Evolutionary conservation across 2,329 filamentous ascomycete species (phyloP).

Genomic region (Alternaria triticimaculans): DNA sequence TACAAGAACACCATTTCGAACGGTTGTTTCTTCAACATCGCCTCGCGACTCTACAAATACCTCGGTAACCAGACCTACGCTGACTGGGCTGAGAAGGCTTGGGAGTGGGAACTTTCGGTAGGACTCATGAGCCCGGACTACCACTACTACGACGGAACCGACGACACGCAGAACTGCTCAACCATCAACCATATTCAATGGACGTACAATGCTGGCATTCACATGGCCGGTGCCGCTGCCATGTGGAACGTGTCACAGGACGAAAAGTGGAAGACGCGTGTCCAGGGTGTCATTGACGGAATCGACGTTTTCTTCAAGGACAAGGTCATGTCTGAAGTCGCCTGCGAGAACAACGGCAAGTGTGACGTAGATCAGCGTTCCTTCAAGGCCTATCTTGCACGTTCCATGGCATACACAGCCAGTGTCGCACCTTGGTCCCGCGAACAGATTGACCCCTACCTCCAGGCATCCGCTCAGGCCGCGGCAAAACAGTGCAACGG

Average conservation of each 20-base stretch:
- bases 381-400: conserved; percentile 54
- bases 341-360: conserved; percentile 54
- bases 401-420: conserved; percentile 52
- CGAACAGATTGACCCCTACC: conserved; percentile 56
- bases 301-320: conserved; percentile 53
- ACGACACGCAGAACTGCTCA: conserved; percentile 53
- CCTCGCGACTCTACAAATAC: conserved; percentile 74
- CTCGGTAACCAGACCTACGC: conserved; percentile 63
- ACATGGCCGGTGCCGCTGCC: conserved; percentile 55
- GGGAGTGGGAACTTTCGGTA: conserved; percentile 61
- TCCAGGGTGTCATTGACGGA: conserved; percentile 45
- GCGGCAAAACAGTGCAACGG: conserved; percentile 64
- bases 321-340: conserved; percentile 57
- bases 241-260: conserved; percentile 54
- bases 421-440: conserved; percentile 49
- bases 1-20: conserved; percentile 87
- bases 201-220: conserved; percentile 57
- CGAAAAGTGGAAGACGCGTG: conserved; percentile 39
- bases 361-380: conserved; percentile 58
- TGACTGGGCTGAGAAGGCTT: conserved; percentile 70
- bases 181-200: conserved; percentile 54
- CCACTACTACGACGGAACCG: conserved; percentile 56
- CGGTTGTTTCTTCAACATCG: conserved; percentile 81
- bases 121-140: conserved; percentile 58
- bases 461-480: conserved; percentile 62